These are phyloP conservation scores for Rhizomucor miehei DNA, from an alignment of 371 early-diverging fungal species.

Conservation along the genomic window DNA sequence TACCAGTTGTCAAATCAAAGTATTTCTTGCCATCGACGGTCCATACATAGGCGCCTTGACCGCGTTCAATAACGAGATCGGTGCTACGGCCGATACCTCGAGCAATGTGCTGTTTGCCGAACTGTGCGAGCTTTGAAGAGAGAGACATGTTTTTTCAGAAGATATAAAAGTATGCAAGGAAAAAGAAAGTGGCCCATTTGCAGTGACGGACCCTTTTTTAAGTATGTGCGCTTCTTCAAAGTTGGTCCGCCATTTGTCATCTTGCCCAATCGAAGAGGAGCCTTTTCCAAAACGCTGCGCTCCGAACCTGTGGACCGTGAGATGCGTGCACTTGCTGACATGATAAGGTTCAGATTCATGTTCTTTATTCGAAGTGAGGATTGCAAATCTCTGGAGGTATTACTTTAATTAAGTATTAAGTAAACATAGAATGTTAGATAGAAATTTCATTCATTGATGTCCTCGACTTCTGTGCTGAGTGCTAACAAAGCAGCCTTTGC, in stretches of 20 bases:
- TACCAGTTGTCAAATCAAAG: constrained; percentile 49
- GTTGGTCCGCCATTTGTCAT: neutral
- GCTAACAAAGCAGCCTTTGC: too few species aligned
- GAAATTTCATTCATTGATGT: too few species aligned
- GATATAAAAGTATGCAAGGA: neutral
- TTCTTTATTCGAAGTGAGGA: too few species aligned
- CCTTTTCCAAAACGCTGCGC: neutral
- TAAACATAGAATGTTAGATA: too few species aligned
- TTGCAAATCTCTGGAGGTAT: too few species aligned
- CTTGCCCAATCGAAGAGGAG: neutral
- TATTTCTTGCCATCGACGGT: constrained; percentile 50
- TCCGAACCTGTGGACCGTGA: neutral
- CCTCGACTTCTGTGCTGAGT: too few species aligned
- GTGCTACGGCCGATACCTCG: constrained; percentile 49
- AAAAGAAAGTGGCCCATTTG: neutral
- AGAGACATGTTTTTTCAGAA: constrained; percentile 19
- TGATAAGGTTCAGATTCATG: too few species aligned
- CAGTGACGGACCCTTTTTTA: neutral
- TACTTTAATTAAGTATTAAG: too few species aligned
- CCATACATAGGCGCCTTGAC: constrained; percentile 47
- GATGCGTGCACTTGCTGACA: too few species aligned
- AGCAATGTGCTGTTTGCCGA: constrained; percentile 47
- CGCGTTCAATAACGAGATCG: constrained; percentile 48
- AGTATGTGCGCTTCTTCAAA: neutral
- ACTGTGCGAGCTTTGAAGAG: constrained; percentile 39